These are phyloP conservation scores for Crataegus laevigata DNA, from an alignment of 306 rosid species.

Conservation along the genomic window DNA sequence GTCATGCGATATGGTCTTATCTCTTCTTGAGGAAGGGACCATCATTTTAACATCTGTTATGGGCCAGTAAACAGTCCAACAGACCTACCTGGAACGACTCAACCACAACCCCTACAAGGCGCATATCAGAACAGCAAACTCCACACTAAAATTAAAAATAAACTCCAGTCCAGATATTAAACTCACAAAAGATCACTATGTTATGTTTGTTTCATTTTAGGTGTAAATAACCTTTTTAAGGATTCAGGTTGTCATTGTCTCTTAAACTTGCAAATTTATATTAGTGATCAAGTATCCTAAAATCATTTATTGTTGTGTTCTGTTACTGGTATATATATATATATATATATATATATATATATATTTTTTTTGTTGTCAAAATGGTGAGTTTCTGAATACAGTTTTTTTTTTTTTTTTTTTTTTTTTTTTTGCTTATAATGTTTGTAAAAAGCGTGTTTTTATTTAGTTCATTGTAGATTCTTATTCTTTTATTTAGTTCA, in stretches of 20 bases:
- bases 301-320: constrained; percentile 18
- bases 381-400: too few relatives aligned
- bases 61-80: neutral
- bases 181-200: neutral
- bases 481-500: too few relatives aligned
- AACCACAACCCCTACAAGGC: neutral
- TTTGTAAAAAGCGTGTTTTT: too few relatives aligned
- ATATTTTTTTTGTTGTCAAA: too few relatives aligned
- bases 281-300: constrained; percentile 13
- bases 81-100: neutral
- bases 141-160: neutral
- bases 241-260: neutral
- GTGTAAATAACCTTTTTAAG: neutral
- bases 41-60: neutral
- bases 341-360: too few relatives aligned
- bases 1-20: neutral
- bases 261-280: constrained; percentile 4
- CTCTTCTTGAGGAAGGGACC: neutral
- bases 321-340: constrained; percentile 8
- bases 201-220: neutral
- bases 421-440: too few relatives aligned
- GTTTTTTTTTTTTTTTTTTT: too few relatives aligned
- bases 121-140: neutral
- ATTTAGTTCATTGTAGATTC: too few relatives aligned
- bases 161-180: neutral